phyloP scores from a whole-genome alignment of 2,329 filamentous ascomycete genomes.

The Thielaviopsis populi region DNA sequence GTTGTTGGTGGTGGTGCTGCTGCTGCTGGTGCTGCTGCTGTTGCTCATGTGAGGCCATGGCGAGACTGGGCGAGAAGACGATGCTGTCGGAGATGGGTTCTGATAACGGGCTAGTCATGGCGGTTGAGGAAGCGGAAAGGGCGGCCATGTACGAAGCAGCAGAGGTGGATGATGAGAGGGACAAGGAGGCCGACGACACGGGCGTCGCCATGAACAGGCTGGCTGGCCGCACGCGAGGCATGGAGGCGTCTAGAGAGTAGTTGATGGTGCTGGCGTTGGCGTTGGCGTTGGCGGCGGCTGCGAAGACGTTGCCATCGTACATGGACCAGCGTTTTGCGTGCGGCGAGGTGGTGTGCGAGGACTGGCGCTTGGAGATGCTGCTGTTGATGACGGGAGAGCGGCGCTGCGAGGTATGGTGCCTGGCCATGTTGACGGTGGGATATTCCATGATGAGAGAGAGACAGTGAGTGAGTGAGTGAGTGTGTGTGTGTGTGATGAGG shows the following conservation, averaged over 20 bases:
- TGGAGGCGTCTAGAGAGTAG: not conserved
- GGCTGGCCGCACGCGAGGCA: conserved; percentile 8
- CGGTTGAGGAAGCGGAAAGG: not conserved
- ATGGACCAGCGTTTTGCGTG: conserved; percentile 15
- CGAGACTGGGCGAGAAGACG: conserved; percentile 12
- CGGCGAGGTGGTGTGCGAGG: conserved; percentile 8
- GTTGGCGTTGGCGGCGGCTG: not conserved
- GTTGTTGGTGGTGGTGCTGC: not conserved
- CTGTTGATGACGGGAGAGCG: conserved; percentile 13
- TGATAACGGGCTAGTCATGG: conserved; percentile 4
- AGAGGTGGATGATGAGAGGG: not conserved
- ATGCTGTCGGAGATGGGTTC: conserved; percentile 5
- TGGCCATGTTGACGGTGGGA: conserved; percentile 7
- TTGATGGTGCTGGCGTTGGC: not conserved
- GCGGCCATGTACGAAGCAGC: conserved; percentile 9
- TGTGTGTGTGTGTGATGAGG: not conserved
- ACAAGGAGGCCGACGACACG: not conserved
- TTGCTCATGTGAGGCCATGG: not conserved
- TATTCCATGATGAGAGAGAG: conserved; percentile 13
- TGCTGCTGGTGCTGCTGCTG: not conserved
- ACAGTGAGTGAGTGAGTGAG: not conserved
- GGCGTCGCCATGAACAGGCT: conserved; percentile 9
- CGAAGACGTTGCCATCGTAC: conserved; percentile 10
- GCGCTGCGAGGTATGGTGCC: conserved; percentile 5
- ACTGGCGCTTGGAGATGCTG: conserved; percentile 11